Evolutionary conservation across 1,284 basidiomycete species (phyloP).

Genomic region (Thelephora terrestris): DNA sequence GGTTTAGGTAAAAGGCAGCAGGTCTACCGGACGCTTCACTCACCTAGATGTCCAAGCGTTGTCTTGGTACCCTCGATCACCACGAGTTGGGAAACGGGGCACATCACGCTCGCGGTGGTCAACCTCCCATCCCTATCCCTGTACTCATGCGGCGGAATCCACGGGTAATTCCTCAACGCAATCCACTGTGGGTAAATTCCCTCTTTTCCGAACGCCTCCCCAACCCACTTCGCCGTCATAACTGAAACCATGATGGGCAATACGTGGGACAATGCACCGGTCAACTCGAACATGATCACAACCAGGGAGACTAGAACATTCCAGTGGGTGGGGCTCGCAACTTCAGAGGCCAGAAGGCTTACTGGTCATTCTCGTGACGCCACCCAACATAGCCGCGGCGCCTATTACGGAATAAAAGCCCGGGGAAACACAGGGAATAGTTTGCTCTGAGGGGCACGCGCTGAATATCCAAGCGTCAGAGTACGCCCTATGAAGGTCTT

Average conservation of each 20-base stretch:
- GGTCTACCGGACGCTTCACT: slow-evolving; percentile 8
- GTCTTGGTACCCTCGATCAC: slow-evolving; percentile 37
- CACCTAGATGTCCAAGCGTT: slow-evolving; percentile 41
- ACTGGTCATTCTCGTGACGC: slow-evolving; percentile 78
- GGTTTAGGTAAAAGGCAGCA: slow-evolving; percentile 1
- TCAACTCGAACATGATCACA: slow-evolving; percentile 68
- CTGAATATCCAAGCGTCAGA: slow-evolving; percentile 59
- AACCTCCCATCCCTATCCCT: slow-evolving; percentile 44
- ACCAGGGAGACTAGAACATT: slow-evolving; percentile 49
- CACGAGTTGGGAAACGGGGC: slow-evolving; percentile 36
- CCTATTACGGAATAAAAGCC: slow-evolving; percentile 81
- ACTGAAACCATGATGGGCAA: slow-evolving; percentile 71
- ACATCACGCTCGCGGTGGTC: slow-evolving; percentile 55
- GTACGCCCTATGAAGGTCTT: slow-evolving; percentile 50
- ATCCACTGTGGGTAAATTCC: slow-evolving; percentile 74
- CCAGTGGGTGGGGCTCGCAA: neutral
- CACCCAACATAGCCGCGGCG: slow-evolving; percentile 71
- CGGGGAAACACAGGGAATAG: slow-evolving; percentile 61
- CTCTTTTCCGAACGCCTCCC: slow-evolving; percentile 58
- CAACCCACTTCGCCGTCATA: slow-evolving; percentile 69
- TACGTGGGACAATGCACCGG: slow-evolving; percentile 67
- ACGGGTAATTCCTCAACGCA: slow-evolving; percentile 60
- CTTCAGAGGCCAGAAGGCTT: slow-evolving; percentile 14
- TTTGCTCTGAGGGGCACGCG: slow-evolving; percentile 60
- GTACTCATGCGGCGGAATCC: slow-evolving; percentile 62